These are phyloP conservation scores for Massariosphaeria phaeospora DNA, from an alignment of 495 filamentous ascomycete genomes.

Conservation along the genomic window DNA sequence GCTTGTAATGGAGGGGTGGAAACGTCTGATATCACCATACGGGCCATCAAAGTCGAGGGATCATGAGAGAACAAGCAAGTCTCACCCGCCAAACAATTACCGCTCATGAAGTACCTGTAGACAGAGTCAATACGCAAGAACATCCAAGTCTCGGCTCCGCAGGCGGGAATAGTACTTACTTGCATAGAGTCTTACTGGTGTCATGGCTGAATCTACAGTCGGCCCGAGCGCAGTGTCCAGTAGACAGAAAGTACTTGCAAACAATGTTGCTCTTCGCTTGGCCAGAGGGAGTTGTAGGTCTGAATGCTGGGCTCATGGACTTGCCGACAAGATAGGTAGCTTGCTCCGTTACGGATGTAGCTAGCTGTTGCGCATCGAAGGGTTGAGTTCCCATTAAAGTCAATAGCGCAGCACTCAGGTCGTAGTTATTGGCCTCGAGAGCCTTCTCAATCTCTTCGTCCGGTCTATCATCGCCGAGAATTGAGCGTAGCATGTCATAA, in stretches of 20 bases:
- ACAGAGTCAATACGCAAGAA: conserved; percentile 35
- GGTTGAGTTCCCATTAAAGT: conserved; percentile 66
- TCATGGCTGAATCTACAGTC: conserved; percentile 98
- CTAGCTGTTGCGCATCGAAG: conserved; percentile 26
- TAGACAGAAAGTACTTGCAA: conserved; percentile 93
- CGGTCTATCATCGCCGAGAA: conserved; percentile 78
- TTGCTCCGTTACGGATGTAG: conserved; percentile 20
- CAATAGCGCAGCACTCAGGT: conserved; percentile 83
- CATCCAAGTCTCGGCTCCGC: not conserved
- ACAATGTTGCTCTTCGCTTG: conserved; percentile 70
- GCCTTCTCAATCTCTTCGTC: conserved; percentile 92
- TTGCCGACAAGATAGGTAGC: conserved; percentile 73
- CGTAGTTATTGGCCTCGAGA: conserved; percentile 83
- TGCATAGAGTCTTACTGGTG: conserved; percentile 92
- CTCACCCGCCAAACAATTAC: conserved; percentile 89
- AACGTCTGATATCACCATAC: conserved; percentile 43
- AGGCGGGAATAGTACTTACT: conserved; percentile 57
- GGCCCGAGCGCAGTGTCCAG: conserved; percentile 84
- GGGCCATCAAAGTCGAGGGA: conserved; percentile 54
- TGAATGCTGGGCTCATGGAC: conserved; percentile 72
- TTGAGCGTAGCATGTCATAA: conserved; percentile 94
- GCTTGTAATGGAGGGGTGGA: conserved; percentile 53
- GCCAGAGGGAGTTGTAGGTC: conserved; percentile 67
- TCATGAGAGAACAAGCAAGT: conserved; percentile 98
- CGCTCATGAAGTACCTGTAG: conserved; percentile 87